Base-by-base conservation (phyloP, 495 filamentous ascomycete species). In the Daldinia childiae region DNA sequence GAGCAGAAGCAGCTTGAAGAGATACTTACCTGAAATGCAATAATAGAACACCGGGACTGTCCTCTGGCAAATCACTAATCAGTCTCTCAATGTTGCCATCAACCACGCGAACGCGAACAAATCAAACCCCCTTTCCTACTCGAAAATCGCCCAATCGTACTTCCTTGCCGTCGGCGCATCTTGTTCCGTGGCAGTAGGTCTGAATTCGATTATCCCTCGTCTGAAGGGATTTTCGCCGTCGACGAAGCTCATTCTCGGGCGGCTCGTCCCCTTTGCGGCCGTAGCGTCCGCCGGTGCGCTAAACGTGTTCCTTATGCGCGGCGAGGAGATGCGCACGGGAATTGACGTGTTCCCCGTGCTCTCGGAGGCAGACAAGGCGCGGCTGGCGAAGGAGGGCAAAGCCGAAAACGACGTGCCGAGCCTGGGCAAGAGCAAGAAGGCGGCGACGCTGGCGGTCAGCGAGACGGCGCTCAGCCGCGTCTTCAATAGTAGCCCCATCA, bases 41-140 rank as follows among this genome's bases (percentile, higher is more conserved):
- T 30, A 36, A 39, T 65, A 94, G 89, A 98, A 92, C 43, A 87
- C 89, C 24, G 95, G 95, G 30, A 97, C 93, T 6, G 86, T 99
- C 36, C 89, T 90, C 69, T 99, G 95, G 95, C 95, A 99, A 83
- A 89, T 97, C 61, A 88, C 92, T 50, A 99, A 99, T 80, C 95
- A 99, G 79, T 97, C 93, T 12, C 92, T 99, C 67, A 98, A 99
- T 76, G 95, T 99, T 17, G 94, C 92, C 45, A 95, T 99, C 85
- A 99, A 99, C 86, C 92, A 87, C 79, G 90, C 94, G 77, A 99
- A 99, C 80, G 91, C 95, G 41, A 99, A 99, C 86, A 99, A 99
- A 77, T 96, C 93, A 17, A 92, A 93, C 1, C 91, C 94, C 0
- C 85, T 98, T 2, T 91, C 92, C 29, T 86, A 87, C 64, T 87